These are phyloP conservation scores for Malbranchea zuffiana DNA, from an alignment of 2,329 filamentous ascomycete genomes.

Conservation along the genomic window DNA sequence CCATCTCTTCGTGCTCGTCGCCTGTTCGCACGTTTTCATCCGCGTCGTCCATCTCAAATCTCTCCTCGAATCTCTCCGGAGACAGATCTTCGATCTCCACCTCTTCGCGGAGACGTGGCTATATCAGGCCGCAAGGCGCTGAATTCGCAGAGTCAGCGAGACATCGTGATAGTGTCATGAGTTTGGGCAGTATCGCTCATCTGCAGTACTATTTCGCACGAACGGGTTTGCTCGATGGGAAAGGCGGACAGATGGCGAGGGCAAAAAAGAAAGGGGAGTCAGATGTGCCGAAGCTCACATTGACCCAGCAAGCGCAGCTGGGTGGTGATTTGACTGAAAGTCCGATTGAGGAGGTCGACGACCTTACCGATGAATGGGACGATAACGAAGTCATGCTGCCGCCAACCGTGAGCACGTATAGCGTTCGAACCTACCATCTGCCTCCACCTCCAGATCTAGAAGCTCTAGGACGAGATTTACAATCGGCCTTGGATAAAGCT, in stretches of 20 bases:
- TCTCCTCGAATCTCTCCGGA: slow-evolving; percentile 36
- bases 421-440: slow-evolving; percentile 67
- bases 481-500: slow-evolving; percentile 58
- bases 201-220: slow-evolving; percentile 97
- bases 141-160: slow-evolving; percentile 83
- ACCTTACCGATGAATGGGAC: slow-evolving; percentile 35
- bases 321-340: slow-evolving; percentile 41
- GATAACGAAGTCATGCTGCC: slow-evolving; percentile 69
- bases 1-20: slow-evolving; percentile 35
- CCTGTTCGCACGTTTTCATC: slow-evolving; percentile 38
- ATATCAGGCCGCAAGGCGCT: slow-evolving; percentile 76
- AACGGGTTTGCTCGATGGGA: slow-evolving; percentile 85
- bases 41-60: slow-evolving; percentile 36
- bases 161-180: slow-evolving; percentile 89
- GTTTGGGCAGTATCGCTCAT: slow-evolving; percentile 89
- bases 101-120: slow-evolving; percentile 56
- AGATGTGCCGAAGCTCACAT: slow-evolving; percentile 31
- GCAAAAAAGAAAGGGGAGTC: slow-evolving; percentile 47
- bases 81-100: slow-evolving; percentile 34
- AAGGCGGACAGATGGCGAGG: slow-evolving; percentile 73
- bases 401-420: slow-evolving; percentile 95
- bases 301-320: slow-evolving; percentile 31
- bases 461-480: slow-evolving; percentile 61
- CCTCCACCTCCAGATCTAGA: slow-evolving; percentile 73
- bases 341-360: slow-evolving; percentile 34